These are phyloP conservation scores for Neonectria ditissima DNA, from an alignment of 2,329 filamentous ascomycete species.

Conservation along the genomic window DNA sequence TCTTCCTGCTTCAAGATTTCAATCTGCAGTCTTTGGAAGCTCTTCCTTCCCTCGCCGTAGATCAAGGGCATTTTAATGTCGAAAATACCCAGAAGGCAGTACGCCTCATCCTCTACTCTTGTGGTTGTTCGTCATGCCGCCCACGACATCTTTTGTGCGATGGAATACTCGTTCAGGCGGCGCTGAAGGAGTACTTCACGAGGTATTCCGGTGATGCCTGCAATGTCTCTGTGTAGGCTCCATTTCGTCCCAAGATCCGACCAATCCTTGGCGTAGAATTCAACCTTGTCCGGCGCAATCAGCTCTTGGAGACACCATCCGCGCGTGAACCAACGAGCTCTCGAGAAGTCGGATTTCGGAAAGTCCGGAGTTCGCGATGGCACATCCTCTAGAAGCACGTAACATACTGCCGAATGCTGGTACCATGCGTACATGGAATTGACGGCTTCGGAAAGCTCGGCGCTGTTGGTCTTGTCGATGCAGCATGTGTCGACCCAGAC, in stretches of 20 bases:
- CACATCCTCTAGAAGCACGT: conserved; percentile 36
- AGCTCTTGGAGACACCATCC: conserved; percentile 45
- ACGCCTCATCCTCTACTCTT: conserved; percentile 37
- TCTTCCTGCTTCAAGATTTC: conserved; percentile 11
- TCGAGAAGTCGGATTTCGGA: conserved; percentile 1
- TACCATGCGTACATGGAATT: conserved; percentile 33
- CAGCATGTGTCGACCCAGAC: conserved; percentile 27
- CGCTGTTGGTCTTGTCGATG: conserved; percentile 36
- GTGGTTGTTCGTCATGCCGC: conserved; percentile 30
- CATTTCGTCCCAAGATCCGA: conserved; percentile 38
- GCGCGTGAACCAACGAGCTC: conserved; percentile 37
- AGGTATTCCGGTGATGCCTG: conserved; percentile 32
- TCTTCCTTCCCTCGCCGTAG: conserved; percentile 34
- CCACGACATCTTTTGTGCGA: conserved; percentile 33
- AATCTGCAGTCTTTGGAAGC: conserved; percentile 16
- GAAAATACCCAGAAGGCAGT: conserved; percentile 39
- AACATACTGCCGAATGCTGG: conserved; percentile 34
- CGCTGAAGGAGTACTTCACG: background rate
- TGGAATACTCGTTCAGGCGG: background rate
- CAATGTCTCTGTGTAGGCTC: conserved; percentile 27
- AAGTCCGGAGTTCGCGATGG: conserved; percentile 14
- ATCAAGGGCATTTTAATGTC: conserved; percentile 37
- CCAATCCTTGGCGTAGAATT: conserved; percentile 40
- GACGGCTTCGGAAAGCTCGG: conserved; percentile 37
- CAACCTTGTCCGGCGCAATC: conserved; percentile 36